Conservation (phyloP, 2,329 filamentous ascomycete genomes). For the Emmonsia crescens region DNA sequence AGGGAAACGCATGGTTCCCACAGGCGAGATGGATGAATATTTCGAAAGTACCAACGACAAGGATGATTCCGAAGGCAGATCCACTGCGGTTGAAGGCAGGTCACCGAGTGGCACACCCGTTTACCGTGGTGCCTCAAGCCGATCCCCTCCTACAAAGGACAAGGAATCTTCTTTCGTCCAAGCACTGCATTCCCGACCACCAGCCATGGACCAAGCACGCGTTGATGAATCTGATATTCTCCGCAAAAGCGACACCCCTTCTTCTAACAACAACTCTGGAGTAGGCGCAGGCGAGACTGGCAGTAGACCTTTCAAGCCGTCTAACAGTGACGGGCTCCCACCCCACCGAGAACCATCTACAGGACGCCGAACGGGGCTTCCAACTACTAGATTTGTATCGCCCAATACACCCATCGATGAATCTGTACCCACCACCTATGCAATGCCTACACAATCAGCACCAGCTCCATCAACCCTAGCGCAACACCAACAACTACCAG, state of each 20-base stretch:
- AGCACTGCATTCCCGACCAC: conserved; percentile 25
- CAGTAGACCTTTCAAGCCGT: background rate
- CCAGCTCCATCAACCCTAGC: background rate
- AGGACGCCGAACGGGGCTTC: background rate
- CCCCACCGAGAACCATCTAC: background rate
- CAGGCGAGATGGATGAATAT: conserved; percentile 16
- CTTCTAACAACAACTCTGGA: background rate
- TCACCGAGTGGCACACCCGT: conserved; percentile 19
- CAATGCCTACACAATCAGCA: background rate
- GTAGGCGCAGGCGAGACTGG: background rate
- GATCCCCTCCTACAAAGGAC: conserved; percentile 8
- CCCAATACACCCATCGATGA: background rate
- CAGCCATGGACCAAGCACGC: conserved; percentile 22
- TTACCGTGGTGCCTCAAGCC: conserved; percentile 20
- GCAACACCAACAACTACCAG: background rate
- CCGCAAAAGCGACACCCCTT: conserved; percentile 7
- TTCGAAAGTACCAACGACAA: background rate
- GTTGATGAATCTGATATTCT: conserved; percentile 21
- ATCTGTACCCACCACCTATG: background rate
- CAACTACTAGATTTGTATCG: background rate
- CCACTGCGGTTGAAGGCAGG: conserved; percentile 21
- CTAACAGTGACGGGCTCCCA: background rate
- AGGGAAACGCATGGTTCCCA: conserved; percentile 54
- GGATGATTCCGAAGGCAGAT: conserved; percentile 10
- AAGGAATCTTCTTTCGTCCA: conserved; percentile 27